Base-by-base conservation (phyloP, 192 early-diverging fungal species). In the Podila epigama region DNA sequence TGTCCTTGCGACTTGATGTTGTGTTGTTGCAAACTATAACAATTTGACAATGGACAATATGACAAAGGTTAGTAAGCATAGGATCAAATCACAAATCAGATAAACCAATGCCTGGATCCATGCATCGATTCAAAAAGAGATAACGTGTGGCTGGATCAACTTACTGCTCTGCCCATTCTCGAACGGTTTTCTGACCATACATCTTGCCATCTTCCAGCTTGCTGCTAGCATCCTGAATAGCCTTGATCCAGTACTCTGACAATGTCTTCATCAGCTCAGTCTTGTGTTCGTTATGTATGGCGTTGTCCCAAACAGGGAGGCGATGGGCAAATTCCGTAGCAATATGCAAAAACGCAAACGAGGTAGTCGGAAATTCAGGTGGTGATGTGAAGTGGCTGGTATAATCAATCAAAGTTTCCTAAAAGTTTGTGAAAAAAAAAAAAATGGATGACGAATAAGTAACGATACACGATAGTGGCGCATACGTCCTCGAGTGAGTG, bases 101-200 rank as follows among this genome's bases (percentile, higher is more conserved):
- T n/a, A n/a, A n/a, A n/a, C n/a, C n/a, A n/a, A n/a, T n/a, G n/a
- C n/a, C n/a, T n/a, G n/a, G n/a, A n/a, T n/a, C n/a, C n/a, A n/a
- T n/a, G n/a, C n/a, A n/a, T n/a, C n/a, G n/a, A n/a, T 11, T 20
- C 27, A 65, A n/a, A 35, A 42, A n/a, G 37, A 5, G 20, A 25
- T 13, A 10, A 18, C 15, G 15, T 5, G 12, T 13, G 10, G 31
- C 41, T 16, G 28, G 7, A 0, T 25, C 8, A 40, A 56, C 82
- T 63, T 82, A 87, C 86, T 89, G 91, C 51, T 86, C 84, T 2
- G 89, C 92, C 97, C 97, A 99, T 69, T 94, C 92, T 33, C 84
- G 88, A 20, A 97, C 90, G 34, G 91, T 87, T 36, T 85, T 79
- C 5, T 90, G 85, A 53, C 92, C 92, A 77, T 89, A 96, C 35